Evolutionary conservation across 2,329 filamentous ascomycete genomes (phyloP).

Genomic region (Leptographium procerum): DNA sequence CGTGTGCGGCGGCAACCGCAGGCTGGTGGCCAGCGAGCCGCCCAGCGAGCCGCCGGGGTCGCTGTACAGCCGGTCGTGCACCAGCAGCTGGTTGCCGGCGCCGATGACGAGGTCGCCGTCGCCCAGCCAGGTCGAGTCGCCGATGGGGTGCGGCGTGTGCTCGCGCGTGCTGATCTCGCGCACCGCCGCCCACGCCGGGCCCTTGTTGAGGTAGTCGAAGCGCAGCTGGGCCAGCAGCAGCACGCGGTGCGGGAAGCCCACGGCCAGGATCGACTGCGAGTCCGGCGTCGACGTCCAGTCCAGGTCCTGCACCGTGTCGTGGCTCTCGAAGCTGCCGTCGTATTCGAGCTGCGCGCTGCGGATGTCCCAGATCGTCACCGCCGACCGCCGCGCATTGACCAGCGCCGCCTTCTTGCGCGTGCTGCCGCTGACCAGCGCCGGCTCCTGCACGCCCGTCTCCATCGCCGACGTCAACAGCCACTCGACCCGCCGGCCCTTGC

Average conservation of each 20-base stretch:
- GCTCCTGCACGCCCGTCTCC: slow-evolving; percentile 62
- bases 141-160: slow-evolving; percentile 79
- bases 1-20: slow-evolving; percentile 34
- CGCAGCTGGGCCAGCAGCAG: slow-evolving; percentile 76
- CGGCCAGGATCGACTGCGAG: slow-evolving; percentile 75
- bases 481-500: slow-evolving; percentile 48
- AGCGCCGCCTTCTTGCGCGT: slow-evolving; percentile 79
- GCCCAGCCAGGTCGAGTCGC: slow-evolving; percentile 83
- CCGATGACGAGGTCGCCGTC: slow-evolving; percentile 79
- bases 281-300: slow-evolving; percentile 93
- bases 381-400: slow-evolving; percentile 60
- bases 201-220: slow-evolving; percentile 81
- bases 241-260: slow-evolving; percentile 84
- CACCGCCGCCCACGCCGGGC: slow-evolving; percentile 80
- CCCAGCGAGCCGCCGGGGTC: no score
- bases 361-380: slow-evolving; percentile 85
- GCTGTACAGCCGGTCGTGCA: slow-evolving; percentile 67
- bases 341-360: slow-evolving; percentile 72
- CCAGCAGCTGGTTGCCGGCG: slow-evolving; percentile 81
- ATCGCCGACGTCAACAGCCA: slow-evolving; percentile 77
- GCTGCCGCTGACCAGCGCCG: slow-evolving; percentile 72
- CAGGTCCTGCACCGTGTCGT: slow-evolving; percentile 71
- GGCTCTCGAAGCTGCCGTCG: slow-evolving; percentile 58
- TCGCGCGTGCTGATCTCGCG: slow-evolving; percentile 72
- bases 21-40: slow-evolving; percentile 44